These are phyloP conservation scores for Pachysolen tannophilus DNA, from an alignment of 805 yeast genomes.

Conservation along the genomic window DNA sequence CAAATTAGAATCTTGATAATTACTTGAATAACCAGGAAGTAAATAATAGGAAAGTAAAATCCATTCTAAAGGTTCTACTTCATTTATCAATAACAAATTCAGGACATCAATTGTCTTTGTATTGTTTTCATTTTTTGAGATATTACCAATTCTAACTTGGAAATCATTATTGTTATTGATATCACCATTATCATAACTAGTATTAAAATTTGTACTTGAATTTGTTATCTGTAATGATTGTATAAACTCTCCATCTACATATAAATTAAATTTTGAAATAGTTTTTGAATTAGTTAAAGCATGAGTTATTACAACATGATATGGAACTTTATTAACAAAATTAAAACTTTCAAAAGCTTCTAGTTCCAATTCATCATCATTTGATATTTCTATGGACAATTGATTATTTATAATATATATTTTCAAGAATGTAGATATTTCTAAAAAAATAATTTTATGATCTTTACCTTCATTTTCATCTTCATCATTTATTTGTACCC, in stretches of 20 bases:
- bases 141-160: conserved; percentile 24
- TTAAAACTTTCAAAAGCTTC: conserved; percentile 19
- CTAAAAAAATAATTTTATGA: conserved; percentile 27
- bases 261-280: conserved; percentile 32
- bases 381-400: conserved; percentile 6
- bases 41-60: conserved; percentile 35
- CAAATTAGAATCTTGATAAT: conserved; percentile 30
- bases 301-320: conserved; percentile 21
- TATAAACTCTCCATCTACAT: conserved; percentile 40
- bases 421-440: conserved; percentile 3
- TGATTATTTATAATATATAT: conserved; percentile 2
- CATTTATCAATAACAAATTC: conserved; percentile 32
- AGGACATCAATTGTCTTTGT: conserved; percentile 27
- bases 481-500: conserved; percentile 26
- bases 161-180: too few relatives aligned
- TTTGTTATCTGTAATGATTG: conserved; percentile 20
- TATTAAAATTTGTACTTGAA: conserved; percentile 14
- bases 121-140: conserved; percentile 8
- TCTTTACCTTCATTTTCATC: conserved; percentile 6
- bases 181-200: too few relatives aligned
- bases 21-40: conserved; percentile 42
- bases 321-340: conserved; percentile 17
- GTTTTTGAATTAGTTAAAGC: conserved; percentile 13
- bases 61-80: conserved; percentile 40
- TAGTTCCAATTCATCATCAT: conserved; percentile 3